These are phyloP conservation scores for Gelatoporia subvermispora DNA, from an alignment of 768 basidiomycete genomes.

Conservation along the genomic window DNA sequence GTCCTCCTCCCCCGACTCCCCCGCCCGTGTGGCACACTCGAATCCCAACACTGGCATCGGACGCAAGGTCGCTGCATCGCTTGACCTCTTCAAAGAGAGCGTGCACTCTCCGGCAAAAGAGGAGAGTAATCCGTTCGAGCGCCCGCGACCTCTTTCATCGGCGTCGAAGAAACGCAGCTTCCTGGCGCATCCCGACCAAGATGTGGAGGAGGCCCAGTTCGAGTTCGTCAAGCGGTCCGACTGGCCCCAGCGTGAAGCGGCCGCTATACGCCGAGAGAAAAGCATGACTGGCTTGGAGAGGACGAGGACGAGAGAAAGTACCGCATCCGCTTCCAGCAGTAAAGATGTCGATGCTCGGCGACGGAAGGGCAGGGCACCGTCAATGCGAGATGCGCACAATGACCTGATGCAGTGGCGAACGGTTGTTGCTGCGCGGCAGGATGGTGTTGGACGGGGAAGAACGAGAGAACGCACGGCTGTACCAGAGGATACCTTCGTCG, in stretches of 20 bases:
- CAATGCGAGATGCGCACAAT: conserved; percentile 38
- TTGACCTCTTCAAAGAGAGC: conserved; percentile 81
- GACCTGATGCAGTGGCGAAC: conserved; percentile 58
- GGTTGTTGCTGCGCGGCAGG: conserved; percentile 38
- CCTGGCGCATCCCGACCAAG: conserved; percentile 35
- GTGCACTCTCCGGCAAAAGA: conserved; percentile 33
- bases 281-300: conserved; percentile 59
- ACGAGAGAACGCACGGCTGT: conserved; percentile 47
- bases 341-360: conserved; percentile 18
- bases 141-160: conserved; percentile 19
- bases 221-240: conserved; percentile 82
- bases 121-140: conserved; percentile 26
- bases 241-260: conserved; percentile 78
- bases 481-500: conserved; percentile 31
- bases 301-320: conserved; percentile 47
- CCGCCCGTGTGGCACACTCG: conserved; percentile 11
- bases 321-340: conserved; percentile 15
- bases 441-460: conserved; percentile 49
- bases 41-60: conserved; percentile 46
- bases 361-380: conserved; percentile 32
- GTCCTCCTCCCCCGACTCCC: conserved; percentile 17
- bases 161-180: conserved; percentile 27
- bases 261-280: conserved; percentile 63
- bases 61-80: conserved; percentile 77
- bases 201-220: conserved; percentile 64